These are phyloP conservation scores for Sonneratia caseolaris DNA, from an alignment of 345 rosid species.

Conservation along the genomic window DNA sequence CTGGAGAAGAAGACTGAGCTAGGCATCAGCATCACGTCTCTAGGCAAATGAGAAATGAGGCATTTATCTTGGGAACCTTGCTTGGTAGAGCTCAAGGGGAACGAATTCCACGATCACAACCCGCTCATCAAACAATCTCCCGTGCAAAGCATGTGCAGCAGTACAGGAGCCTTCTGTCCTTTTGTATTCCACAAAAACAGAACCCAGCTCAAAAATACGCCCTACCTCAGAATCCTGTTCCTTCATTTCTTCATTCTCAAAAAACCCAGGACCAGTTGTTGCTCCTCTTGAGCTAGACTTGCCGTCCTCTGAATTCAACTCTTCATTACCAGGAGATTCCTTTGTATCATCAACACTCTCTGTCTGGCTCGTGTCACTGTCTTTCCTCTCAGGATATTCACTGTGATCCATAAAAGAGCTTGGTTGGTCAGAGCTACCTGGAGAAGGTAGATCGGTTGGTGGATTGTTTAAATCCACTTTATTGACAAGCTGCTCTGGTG, in stretches of 20 bases:
- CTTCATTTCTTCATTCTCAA: slow-evolving; percentile 20
- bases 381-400: slow-evolving; percentile 12
- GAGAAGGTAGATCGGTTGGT: slow-evolving; percentile 5
- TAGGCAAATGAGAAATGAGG: not conserved
- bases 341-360: slow-evolving; percentile 4
- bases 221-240: slow-evolving; percentile 19
- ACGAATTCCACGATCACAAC: slow-evolving; percentile 48
- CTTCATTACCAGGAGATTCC: slow-evolving; percentile 13
- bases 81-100: slow-evolving; percentile 39
- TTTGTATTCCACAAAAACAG: slow-evolving; percentile 63
- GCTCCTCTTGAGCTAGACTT: slow-evolving; percentile 11
- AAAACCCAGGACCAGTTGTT: slow-evolving; percentile 4
- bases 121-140: slow-evolving; percentile 51
- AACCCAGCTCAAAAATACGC: slow-evolving; percentile 45
- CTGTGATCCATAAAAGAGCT: slow-evolving; percentile 19
- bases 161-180: slow-evolving; percentile 61
- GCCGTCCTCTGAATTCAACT: slow-evolving; percentile 14
- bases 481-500: slow-evolving; percentile 12
- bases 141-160: slow-evolving; percentile 72
- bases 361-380: slow-evolving; percentile 7
- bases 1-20: not conserved
- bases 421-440: slow-evolving; percentile 10
- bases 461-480: slow-evolving; percentile 17
- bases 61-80: slow-evolving; percentile 38
- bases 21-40: not conserved